Evolutionary conservation across 208 protist genomes (phyloP).

Genomic region (Phytomonas francai): DNA sequence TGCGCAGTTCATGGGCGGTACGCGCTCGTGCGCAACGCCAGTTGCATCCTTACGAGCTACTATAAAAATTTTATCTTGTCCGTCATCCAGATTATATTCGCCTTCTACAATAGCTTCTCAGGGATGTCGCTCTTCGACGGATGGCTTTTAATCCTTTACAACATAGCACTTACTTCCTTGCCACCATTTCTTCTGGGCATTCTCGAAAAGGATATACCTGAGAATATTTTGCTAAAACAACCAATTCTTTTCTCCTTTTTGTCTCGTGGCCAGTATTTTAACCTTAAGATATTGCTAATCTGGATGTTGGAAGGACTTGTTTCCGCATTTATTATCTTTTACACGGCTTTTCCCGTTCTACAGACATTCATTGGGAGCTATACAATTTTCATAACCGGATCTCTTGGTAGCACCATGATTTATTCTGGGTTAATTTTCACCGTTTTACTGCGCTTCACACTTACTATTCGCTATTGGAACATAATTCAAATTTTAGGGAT

Average conservation of each 20-base stretch:
- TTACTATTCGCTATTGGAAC: conserved; percentile 75
- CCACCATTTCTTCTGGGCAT: conserved; percentile 88
- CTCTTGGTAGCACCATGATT: conserved; percentile 46
- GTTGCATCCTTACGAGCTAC: conserved; percentile 93
- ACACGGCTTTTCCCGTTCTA: conserved; percentile 41
- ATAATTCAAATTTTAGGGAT: conserved; percentile 57
- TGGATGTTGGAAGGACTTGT: conserved; percentile 59
- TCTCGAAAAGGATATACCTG: conserved; percentile 89
- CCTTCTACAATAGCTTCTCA: conserved; percentile 85
- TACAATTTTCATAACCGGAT: conserved; percentile 34
- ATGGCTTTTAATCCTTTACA: conserved; percentile 87
- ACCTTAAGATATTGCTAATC: conserved; percentile 22
- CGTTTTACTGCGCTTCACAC: conserved; percentile 49
- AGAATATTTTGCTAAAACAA: conserved; percentile 45
- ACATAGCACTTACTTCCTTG: conserved; percentile 80
- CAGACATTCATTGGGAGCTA: conserved; percentile 16
- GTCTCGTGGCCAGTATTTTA: conserved; percentile 73
- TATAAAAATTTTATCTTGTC: conserved; percentile 96
- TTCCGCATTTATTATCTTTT: conserved; percentile 65
- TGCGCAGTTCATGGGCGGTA: conserved; percentile 94
- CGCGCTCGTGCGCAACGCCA: conserved; percentile 89
- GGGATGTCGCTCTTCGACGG: conserved; percentile 85
- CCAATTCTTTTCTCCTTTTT: conserved; percentile 72
- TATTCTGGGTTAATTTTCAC: conserved; percentile 67
- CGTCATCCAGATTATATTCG: conserved; percentile 87